phyloP scores from a whole-genome alignment of 1,139 yeast species.

The Arxiozyma bovina region DNA sequence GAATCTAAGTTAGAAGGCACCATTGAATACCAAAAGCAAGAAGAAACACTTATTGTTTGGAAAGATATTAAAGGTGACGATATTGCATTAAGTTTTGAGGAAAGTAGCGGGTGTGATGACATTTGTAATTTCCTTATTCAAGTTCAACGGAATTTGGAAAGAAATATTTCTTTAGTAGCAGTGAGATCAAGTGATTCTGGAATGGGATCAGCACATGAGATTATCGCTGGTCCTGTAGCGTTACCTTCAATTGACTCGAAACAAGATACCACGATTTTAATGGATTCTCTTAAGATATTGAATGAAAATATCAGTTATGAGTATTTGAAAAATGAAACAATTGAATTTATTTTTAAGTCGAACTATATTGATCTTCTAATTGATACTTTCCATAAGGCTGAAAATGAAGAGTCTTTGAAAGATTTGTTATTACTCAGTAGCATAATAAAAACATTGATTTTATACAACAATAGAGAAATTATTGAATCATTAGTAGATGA shows the following conservation, averaged over 20 bases:
- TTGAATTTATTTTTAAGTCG: slow-evolving; percentile 42
- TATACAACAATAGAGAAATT: slow-evolving; percentile 62
- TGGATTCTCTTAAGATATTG: slow-evolving; percentile 42
- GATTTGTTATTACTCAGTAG: slow-evolving; percentile 61
- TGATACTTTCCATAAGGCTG: slow-evolving; percentile 47
- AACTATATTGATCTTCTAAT: slow-evolving; percentile 49
- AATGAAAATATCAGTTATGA: slow-evolving; percentile 52
- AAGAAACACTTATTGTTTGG: slow-evolving; percentile 92
- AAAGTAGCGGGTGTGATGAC: slow-evolving; percentile 78
- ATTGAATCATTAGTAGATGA: slow-evolving; percentile 62
- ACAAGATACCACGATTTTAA: slow-evolving; percentile 38
- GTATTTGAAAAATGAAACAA: slow-evolving; percentile 45
- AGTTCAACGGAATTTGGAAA: slow-evolving; percentile 57
- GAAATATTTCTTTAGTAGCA: slow-evolving; percentile 63
- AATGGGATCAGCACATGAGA: slow-evolving; percentile 45
- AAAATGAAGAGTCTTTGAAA: slow-evolving; percentile 40
- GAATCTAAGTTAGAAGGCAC: slow-evolving; percentile 61
- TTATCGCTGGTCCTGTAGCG: slow-evolving; percentile 70
- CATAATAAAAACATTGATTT: slow-evolving; percentile 57
- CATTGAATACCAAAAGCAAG: slow-evolving; percentile 85
- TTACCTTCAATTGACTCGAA: slow-evolving; percentile 52
- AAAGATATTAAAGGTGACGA: slow-evolving; percentile 72
- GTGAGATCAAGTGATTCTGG: slow-evolving; percentile 47
- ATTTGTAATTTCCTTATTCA: slow-evolving; percentile 71
- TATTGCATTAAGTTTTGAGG: slow-evolving; percentile 87